Base-by-base conservation (phyloP, 192 early-diverging fungal species). In the Backusella australiensis region DNA sequence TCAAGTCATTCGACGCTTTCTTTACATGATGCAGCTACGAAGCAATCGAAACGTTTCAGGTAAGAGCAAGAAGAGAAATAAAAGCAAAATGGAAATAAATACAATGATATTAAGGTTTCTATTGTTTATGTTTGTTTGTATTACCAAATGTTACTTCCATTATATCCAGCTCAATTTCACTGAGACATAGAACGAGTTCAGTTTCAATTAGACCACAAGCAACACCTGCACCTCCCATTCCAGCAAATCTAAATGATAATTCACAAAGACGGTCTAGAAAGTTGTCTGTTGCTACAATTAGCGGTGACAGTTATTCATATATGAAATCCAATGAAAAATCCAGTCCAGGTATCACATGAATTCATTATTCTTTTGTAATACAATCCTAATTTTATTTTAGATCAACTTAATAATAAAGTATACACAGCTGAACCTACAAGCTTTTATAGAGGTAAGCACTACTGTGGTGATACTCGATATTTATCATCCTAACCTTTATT, bases 41-140 rank as follows among this genome's bases (percentile, higher is more conserved):
- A 68, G 14, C 67, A 68, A 34, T 68, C 35, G 67, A 68, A 68
- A 36, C 29, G 67, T 35, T 68, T 68, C 67, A 68, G 67, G 67
- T 68, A 36, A 36, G 8, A 34, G 11, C 17, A 32, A 67, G 9
- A 56, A 56, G 7, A 56, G n/a, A 63, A 63, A 29, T 63, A 56
- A 23, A 26, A 56, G 2, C 0, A 63, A 23, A 56, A 53, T 9
- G 23, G 2, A 56, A 23, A 12, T 23, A 26, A 63, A 59, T 9
- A 63, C 2, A 29, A 63, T 0, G 34, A 34, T 36, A 68, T 67
- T 29, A n/a, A 68, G 6, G 11, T 35, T 68, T 32, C 34, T 36
- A 35, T 35, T 68, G 67, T 36, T 68, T 36, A 68, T 68, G 7
- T n/a, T 34, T n/a, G 21, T 35, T 68, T 36, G 35, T 68, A 68